Evolutionary conservation across 352 stramenopile genomes (phyloP).

Genomic region (Phytophthora pistaciae): DNA sequence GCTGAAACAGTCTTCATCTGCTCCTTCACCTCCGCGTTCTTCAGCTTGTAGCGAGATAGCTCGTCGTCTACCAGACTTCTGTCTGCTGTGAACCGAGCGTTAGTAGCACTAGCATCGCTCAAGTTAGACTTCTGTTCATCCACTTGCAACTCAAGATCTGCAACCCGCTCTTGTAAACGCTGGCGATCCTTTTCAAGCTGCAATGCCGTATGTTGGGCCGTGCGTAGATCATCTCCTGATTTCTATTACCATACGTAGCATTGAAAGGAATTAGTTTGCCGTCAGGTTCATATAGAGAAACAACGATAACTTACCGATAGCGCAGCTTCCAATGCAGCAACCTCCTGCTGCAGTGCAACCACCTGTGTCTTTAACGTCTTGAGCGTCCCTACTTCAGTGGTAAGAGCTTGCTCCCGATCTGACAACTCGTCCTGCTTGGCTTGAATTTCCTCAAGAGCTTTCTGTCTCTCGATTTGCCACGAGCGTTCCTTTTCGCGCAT

Average conservation of each 20-base stretch:
- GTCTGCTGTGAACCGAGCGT: conserved; percentile 36
- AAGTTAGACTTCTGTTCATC: conserved; percentile 27
- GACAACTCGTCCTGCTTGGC: conserved; percentile 43
- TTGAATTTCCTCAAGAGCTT: conserved; percentile 35
- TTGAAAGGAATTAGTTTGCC: neutral
- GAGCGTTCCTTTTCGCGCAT: conserved; percentile 60
- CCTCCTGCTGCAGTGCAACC: conserved; percentile 28
- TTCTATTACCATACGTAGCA: conserved; percentile 16
- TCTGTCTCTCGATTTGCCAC: conserved; percentile 55
- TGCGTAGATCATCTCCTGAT: conserved; percentile 27
- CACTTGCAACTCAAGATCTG: conserved; percentile 32
- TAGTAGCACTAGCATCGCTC: conserved; percentile 12
- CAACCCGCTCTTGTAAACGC: conserved; percentile 27
- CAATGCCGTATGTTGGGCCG: conserved; percentile 14
- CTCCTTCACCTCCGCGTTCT: conserved; percentile 29
- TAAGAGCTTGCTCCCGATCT: conserved; percentile 37
- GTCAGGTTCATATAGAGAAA: neutral
- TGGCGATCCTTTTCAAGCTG: conserved; percentile 38
- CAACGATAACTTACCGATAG: conserved; percentile 30
- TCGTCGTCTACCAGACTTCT: conserved; percentile 31
- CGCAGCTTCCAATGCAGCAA: conserved; percentile 24
- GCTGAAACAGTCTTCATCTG: conserved; percentile 34
- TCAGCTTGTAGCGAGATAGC: conserved; percentile 26
- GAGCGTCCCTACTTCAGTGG: conserved; percentile 29
- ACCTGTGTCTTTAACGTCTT: conserved; percentile 36